phyloP scores from a whole-genome alignment of 2,329 filamentous ascomycete genomes.

The Akanthomyces muscarius region DNA sequence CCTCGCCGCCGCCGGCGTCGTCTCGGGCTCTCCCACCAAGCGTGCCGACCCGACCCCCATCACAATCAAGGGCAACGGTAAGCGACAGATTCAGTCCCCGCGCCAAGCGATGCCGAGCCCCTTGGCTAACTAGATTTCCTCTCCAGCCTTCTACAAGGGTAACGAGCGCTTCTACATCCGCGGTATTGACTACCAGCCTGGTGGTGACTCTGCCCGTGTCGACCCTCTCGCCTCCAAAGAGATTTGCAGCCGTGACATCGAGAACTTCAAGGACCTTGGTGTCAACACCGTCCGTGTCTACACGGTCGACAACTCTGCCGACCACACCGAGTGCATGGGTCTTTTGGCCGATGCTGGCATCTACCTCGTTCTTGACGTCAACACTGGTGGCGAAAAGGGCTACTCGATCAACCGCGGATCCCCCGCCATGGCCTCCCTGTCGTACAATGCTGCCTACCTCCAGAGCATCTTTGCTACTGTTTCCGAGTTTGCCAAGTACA shows the following conservation, averaged over 20 bases:
- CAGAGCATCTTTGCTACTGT: constrained; percentile 83
- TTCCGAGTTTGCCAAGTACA: constrained; percentile 75
- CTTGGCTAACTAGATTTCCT: constrained; percentile 4
- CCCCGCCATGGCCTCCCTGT: constrained; percentile 41
- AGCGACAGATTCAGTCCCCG: constrained; percentile 18
- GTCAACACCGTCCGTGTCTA: constrained; percentile 92
- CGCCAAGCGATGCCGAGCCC: background rate
- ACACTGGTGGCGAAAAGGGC: constrained; percentile 59
- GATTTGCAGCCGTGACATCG: constrained; percentile 74
- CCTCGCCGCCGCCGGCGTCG: constrained; percentile 43
- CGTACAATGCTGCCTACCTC: constrained; percentile 85
- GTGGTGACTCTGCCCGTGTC: constrained; percentile 48
- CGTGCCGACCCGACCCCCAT: constrained; percentile 47
- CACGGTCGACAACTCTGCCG: constrained; percentile 78
- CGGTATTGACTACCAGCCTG: constrained; percentile 61
- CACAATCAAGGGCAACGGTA: constrained; percentile 55
- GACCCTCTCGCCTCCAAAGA: constrained; percentile 73
- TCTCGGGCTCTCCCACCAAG: constrained; percentile 50
- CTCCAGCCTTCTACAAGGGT: constrained; percentile 51
- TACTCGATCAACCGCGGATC: constrained; percentile 83
- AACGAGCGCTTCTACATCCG: constrained; percentile 55
- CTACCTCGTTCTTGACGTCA: constrained; percentile 88
- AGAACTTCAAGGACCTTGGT: constrained; percentile 77
- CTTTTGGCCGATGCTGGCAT: constrained; percentile 77
- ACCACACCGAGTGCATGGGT: constrained; percentile 84